phyloP scores from a whole-genome alignment of 2,329 filamentous ascomycete species.

The Aspergillus fumigatiaffinis region DNA sequence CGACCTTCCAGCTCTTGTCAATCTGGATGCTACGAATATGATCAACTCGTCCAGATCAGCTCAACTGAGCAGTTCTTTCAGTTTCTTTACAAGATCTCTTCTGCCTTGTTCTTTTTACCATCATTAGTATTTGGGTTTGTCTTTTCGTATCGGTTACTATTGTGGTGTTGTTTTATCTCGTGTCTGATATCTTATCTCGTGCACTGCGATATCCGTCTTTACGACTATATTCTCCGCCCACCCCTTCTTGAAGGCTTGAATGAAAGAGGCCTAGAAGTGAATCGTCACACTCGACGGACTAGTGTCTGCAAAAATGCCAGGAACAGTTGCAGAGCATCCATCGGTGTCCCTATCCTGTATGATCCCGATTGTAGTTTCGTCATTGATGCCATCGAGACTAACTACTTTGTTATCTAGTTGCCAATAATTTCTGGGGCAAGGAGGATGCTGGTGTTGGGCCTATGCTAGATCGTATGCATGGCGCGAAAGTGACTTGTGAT shows the following conservation, averaged over 20 bases:
- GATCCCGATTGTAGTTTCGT: constrained; percentile 15
- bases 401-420: constrained; percentile 51
- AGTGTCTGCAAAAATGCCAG: constrained; percentile 51
- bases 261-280: constrained; percentile 37
- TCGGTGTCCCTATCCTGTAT: constrained; percentile 66
- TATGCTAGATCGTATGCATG: constrained; percentile 89
- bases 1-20: constrained; percentile 7
- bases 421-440: constrained; percentile 99
- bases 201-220: constrained; percentile 5
- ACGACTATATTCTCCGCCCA: constrained; percentile 5
- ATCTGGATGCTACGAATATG: constrained; percentile 12
- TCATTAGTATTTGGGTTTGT: constrained; percentile 4
- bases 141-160: background rate
- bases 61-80: constrained; percentile 12
- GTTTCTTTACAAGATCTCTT: background rate
- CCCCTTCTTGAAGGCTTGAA: constrained; percentile 13
- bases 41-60: constrained; percentile 21
- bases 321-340: constrained; percentile 58
- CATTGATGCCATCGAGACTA: background rate
- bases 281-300: constrained; percentile 20
- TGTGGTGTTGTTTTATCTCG: background rate
- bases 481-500: constrained; percentile 90
- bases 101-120: constrained; percentile 4
- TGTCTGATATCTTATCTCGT: background rate
- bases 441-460: constrained; percentile 93